Percentiles rank a stretch among this genome's conserved stretches.
phyloP scores from a whole-genome alignment of 306 rosid genomes.

The Dryas octopetala region DNA sequence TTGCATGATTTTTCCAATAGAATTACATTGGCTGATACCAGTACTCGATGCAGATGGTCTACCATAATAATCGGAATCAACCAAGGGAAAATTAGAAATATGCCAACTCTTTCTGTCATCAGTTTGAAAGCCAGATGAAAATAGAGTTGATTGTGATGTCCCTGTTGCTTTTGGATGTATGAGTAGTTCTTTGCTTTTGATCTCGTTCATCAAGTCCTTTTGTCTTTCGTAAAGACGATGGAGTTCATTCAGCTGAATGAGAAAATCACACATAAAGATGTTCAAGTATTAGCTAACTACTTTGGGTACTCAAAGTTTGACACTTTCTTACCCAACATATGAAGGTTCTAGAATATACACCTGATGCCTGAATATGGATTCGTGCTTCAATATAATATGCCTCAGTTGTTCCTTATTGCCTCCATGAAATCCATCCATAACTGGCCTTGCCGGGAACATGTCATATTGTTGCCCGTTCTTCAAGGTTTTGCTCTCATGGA shows the following conservation, averaged over 20 bases:
- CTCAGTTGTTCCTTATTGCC: conserved; percentile 31
- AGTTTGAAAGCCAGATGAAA: conserved; percentile 24
- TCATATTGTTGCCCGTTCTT: conserved; percentile 29
- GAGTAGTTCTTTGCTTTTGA: conserved; percentile 23
- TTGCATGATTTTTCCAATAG: conserved; percentile 22
- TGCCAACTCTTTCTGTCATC: conserved; percentile 23
- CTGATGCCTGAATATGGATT: conserved; percentile 39
- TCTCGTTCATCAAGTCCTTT: conserved; percentile 44
- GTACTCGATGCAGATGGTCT: conserved; percentile 24
- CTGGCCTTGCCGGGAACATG: conserved; percentile 7
- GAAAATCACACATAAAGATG: conserved; percentile 1
- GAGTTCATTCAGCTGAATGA: conserved; percentile 45
- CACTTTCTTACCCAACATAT: not conserved
- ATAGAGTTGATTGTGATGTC: conserved; percentile 23
- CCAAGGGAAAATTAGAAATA: conserved; percentile 23
- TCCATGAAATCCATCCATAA: conserved; percentile 11
- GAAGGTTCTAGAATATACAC: conserved; percentile 11
- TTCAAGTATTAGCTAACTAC: not conserved
- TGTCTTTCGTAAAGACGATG: conserved; percentile 50
- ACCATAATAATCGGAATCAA: conserved; percentile 21
- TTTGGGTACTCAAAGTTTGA: not conserved
- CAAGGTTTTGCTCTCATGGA: conserved; percentile 17
- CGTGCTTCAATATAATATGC: conserved; percentile 39
- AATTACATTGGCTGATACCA: conserved; percentile 24
- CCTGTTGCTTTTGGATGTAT: conserved; percentile 21